Conservation (phyloP, 108 stramenopile species). For the Nitzschia putrida region DNA sequence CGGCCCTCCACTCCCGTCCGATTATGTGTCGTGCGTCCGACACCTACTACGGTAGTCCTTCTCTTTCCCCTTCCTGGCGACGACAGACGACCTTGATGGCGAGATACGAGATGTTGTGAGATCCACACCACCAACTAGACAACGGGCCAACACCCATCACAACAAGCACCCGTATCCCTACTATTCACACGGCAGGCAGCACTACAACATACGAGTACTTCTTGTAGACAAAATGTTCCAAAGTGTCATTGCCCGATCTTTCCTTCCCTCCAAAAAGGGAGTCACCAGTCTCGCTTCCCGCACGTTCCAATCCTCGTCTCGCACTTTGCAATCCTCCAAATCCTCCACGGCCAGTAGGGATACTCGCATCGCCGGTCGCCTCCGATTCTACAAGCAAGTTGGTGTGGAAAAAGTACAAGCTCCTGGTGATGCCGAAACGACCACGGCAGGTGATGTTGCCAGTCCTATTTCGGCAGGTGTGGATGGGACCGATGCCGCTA, state of each 20-base stretch:
- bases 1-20: too few relatives aligned
- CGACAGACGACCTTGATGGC: too few relatives aligned
- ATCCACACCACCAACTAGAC: too few relatives aligned
- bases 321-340: too few relatives aligned
- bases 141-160: too few relatives aligned
- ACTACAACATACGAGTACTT: too few relatives aligned
- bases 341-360: conserved; percentile 24
- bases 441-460: conserved; percentile 25
- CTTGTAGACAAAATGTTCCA: not conserved
- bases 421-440: conserved; percentile 25
- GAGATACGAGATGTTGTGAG: too few relatives aligned
- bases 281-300: not conserved
- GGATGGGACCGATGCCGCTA: conserved; percentile 77
- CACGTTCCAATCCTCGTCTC: not conserved
- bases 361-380: conserved; percentile 43
- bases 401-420: conserved; percentile 46
- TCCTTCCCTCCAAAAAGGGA: not conserved
- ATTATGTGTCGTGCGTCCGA: too few relatives aligned
- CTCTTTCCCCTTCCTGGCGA: too few relatives aligned
- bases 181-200: too few relatives aligned
- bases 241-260: not conserved
- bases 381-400: conserved; percentile 79
- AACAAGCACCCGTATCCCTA: not conserved
- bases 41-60: too few relatives aligned
- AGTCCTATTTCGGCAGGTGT: conserved; percentile 88